Conservation (phyloP, 768 basidiomycete species). For the Mrakia frigida region DNA sequence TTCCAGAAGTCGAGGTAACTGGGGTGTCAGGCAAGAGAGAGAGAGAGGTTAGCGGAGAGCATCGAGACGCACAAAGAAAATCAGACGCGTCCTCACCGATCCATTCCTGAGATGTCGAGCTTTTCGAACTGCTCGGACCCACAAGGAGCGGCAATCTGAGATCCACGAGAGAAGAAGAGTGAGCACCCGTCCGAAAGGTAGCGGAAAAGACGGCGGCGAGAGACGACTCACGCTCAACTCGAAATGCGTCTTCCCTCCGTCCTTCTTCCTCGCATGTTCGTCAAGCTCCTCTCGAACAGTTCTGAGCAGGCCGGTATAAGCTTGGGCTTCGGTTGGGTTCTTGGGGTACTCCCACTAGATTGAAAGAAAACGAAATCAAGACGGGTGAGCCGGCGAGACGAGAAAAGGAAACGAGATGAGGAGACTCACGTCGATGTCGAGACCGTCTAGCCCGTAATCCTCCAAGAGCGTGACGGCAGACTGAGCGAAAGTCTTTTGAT, state of each 20-base stretch:
- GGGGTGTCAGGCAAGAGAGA: not conserved
- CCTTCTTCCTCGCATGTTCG: constrained; percentile 64
- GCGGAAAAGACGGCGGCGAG: constrained; percentile 48
- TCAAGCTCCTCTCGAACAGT: constrained; percentile 73
- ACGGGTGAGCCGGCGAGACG: not conserved
- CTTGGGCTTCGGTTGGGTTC: constrained; percentile 67
- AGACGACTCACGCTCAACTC: constrained; percentile 60
- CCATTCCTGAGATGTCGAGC: constrained; percentile 55
- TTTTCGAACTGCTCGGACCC: constrained; percentile 80
- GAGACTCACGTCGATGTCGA: constrained; percentile 71
- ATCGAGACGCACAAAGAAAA: constrained; percentile 64
- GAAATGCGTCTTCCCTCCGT: constrained; percentile 54
- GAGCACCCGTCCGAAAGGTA: constrained; percentile 18
- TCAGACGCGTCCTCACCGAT: constrained; percentile 77
- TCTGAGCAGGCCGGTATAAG: constrained; percentile 74
- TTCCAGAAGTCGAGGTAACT: constrained; percentile 88
- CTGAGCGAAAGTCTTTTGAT: constrained; percentile 71
- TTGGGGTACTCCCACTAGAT: constrained; percentile 73
- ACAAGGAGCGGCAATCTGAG: constrained; percentile 67
- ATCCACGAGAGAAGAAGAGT: not conserved
- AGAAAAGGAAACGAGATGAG: not conserved
- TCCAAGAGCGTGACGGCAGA: constrained; percentile 74
- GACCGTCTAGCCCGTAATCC: constrained; percentile 85
- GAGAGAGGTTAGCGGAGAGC: not conserved
- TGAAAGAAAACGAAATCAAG: not conserved